Percentiles rank a stretch among this genome's conserved stretches.
Conservation (phyloP, 2,329 filamentous ascomycete genomes). For the Epichloe scottii region DNA sequence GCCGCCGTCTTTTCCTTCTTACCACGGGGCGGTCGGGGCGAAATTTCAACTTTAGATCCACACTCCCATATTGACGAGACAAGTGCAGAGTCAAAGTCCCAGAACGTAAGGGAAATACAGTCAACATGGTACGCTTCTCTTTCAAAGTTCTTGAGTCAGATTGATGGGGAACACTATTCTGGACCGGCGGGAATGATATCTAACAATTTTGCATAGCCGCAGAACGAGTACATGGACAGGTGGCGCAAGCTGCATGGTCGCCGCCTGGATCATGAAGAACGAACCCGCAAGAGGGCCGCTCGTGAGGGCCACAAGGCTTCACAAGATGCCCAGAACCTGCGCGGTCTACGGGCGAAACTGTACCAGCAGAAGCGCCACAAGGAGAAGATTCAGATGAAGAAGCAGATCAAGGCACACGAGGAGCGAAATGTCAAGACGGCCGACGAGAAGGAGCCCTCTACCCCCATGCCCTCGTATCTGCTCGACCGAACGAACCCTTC, state of each 20-base stretch:
- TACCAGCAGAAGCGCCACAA: constrained; percentile 87
- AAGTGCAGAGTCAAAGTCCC: background rate
- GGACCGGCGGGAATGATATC: background rate
- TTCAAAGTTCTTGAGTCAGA: background rate
- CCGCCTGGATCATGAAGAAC: constrained; percentile 70
- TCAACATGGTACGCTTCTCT: constrained; percentile 5
- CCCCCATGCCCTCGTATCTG: constrained; percentile 82
- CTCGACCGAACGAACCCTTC: constrained; percentile 62
- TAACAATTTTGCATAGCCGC: constrained; percentile 41
- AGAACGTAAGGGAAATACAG: background rate
- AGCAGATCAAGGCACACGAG: constrained; percentile 88
- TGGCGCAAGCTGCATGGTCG: constrained; percentile 46
- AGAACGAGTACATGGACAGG: constrained; percentile 70
- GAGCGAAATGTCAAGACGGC: constrained; percentile 90
- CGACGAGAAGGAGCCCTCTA: constrained; percentile 64
- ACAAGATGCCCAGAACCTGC: constrained; percentile 84
- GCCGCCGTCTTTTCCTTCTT: background rate
- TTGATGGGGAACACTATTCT: no score
- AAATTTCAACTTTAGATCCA: constrained; percentile 7
- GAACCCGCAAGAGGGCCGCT: constrained; percentile 71
- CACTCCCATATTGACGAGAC: background rate
- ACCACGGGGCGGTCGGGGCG: constrained; percentile 2
- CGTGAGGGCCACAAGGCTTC: constrained; percentile 82
- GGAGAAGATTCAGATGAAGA: constrained; percentile 98
- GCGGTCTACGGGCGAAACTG: constrained; percentile 83